Base-by-base conservation (phyloP, 441 rosid genomes). In the Monsonia emarginata region DNA sequence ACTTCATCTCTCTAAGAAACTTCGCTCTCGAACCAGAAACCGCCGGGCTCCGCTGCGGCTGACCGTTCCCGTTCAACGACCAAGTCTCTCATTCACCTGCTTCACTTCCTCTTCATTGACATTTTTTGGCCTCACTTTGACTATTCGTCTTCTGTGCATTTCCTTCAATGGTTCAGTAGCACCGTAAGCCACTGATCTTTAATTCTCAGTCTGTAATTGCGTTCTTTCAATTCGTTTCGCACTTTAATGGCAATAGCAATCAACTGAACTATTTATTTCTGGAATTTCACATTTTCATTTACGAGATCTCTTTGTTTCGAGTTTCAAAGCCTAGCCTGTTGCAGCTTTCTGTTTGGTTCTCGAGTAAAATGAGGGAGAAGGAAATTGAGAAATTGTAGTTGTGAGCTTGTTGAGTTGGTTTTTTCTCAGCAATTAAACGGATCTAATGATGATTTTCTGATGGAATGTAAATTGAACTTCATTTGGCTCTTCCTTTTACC, bases 121-220 rank as follows among this genome's bases (percentile, higher is more conserved):
- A 46, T 46, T 46, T 46, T n/a, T 24, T 26, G 61, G 61, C 31
- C 61, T 25, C 31, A 24, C 18, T 1, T 56, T 56, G 61, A 56
- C 59, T 52, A 10, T 52, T 52, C 61, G 61, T 25, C 27, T 56
- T 56, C 61, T 3, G 6, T 56, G 61, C 61, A 56, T 56, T 56
- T 56, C 61, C 61, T 56, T 24, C 31, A 18, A 56, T 56, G 61
- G 31, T 13, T 56, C 18, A 25, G 61, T 26, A 56, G 27, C 21
- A 52, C 61, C 14, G 61, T 56, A 56, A 56, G 61, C 61, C 31
- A 56, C 61, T 56, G 31, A 56, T 56, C 61, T 24, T 25, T 56
- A 24, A 30, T 56, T 25, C 28, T 25, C 16, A 13, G 28, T 25
- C 0, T 56, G 14, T 56, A 24, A 3, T 56, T 56, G 31, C 42